Evolutionary conservation across 306 rosid genomes (phyloP).

Genomic region (Aeschynomene evenia): DNA sequence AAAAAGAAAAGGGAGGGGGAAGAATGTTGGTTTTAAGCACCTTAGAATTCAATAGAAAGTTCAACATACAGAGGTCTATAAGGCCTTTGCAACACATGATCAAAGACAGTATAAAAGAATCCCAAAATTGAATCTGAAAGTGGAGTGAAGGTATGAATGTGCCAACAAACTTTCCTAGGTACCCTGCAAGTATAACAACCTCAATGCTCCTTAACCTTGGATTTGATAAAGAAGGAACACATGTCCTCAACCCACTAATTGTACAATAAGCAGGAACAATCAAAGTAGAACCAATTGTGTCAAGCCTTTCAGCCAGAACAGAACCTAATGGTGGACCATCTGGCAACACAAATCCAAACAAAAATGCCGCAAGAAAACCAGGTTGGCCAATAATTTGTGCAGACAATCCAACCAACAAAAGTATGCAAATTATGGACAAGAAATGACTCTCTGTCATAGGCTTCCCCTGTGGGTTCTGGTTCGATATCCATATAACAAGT

Average conservation of each 20-base stretch:
- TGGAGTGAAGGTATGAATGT: conserved; percentile 29
- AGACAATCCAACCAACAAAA: conserved; percentile 5
- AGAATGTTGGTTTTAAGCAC: background rate
- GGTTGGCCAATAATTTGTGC: conserved; percentile 15
- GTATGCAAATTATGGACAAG: conserved; percentile 6
- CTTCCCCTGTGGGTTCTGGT: conserved; percentile 5
- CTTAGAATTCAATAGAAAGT: background rate
- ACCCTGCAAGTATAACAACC: conserved; percentile 1
- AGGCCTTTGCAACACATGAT: conserved; percentile 44
- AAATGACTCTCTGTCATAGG: conserved; percentile 27
- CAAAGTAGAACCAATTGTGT: conserved; percentile 25
- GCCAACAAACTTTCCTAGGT: conserved; percentile 26
- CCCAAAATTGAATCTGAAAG: conserved; percentile 27
- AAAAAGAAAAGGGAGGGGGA: background rate
- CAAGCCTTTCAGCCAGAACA: conserved; percentile 23
- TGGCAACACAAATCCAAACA: conserved; percentile 24
- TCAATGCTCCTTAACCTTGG: background rate
- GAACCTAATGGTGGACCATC: conserved; percentile 41
- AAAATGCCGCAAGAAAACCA: conserved; percentile 10
- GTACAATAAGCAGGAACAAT: conserved; percentile 30
- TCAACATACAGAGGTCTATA: background rate
- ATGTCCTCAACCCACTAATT: conserved; percentile 24
- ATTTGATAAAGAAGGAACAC: background rate
- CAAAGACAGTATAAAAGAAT: conserved; percentile 28
- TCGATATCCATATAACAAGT: conserved; percentile 30